phyloP scores from a whole-genome alignment of 2,329 filamentous ascomycete genomes.

The Colletotrichum chrysophilum region DNA sequence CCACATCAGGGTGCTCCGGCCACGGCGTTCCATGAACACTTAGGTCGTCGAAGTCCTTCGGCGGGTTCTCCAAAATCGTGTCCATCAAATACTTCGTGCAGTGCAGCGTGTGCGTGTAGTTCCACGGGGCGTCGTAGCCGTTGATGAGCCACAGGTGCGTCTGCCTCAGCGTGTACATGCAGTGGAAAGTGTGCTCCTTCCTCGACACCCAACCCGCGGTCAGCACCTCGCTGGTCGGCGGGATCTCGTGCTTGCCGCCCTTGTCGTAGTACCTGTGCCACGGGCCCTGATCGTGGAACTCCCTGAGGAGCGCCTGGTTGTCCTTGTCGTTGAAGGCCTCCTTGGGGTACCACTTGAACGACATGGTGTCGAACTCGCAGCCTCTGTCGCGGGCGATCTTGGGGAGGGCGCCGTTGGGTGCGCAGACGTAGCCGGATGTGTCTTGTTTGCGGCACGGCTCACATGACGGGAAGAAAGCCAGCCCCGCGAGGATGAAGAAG shows the following conservation, averaged over 20 bases:
- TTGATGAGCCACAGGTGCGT: not conserved
- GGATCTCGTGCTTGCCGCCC: constrained; percentile 7
- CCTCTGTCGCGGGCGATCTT: constrained; percentile 3
- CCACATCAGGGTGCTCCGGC: constrained; percentile 11
- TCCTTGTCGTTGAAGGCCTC: not conserved
- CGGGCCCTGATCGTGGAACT: not conserved
- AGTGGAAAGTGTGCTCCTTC: constrained; percentile 9
- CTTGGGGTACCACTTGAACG: constrained; percentile 8
- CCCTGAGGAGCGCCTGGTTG: not conserved
- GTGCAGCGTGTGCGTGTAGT: constrained; percentile 4
- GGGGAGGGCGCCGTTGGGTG: constrained; percentile 2
- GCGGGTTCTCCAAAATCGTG: constrained; percentile 7
- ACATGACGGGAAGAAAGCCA: constrained; percentile 10
- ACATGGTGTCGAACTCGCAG: constrained; percentile 16
- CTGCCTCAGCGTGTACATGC: constrained; percentile 5
- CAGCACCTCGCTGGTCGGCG: not conserved
- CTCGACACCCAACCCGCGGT: not conserved
- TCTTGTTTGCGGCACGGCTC: not conserved
- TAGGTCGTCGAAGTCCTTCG: not conserved
- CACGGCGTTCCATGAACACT: constrained; percentile 3
- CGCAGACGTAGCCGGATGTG: constrained; percentile 1
- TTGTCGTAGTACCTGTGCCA: constrained; percentile 12
- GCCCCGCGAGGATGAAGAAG: not conserved
- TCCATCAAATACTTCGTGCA: constrained; percentile 7
- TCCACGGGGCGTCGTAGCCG: constrained; percentile 7